A percentile compares a stretch with the other conserved stretches of the same genome.
phyloP scores from a whole-genome alignment of 345 rosid species.

The Salix suchowensis region DNA sequence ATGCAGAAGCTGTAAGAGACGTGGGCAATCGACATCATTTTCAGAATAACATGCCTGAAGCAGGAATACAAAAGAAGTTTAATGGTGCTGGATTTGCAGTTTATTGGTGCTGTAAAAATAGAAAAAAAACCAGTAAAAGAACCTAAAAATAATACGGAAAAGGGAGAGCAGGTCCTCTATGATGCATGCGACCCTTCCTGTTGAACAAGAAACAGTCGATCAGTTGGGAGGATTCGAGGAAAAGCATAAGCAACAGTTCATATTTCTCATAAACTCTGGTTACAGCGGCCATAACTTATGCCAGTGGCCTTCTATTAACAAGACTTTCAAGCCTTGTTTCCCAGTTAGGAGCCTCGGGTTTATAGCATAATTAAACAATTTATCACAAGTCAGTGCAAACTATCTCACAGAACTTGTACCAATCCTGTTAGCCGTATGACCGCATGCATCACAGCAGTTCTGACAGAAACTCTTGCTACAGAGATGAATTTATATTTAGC shows the following conservation, averaged over 20 bases:
- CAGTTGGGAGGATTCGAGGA: neutral
- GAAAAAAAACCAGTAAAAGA: no score
- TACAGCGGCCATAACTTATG: neutral
- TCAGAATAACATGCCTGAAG: conserved; percentile 90
- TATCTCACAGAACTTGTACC: neutral
- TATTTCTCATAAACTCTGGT: neutral
- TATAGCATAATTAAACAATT: neutral
- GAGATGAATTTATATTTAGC: neutral
- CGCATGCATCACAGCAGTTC: neutral
- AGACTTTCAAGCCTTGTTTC: neutral
- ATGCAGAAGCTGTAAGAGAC: conserved; percentile 80
- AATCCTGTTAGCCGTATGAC: no score
- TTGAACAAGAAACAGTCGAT: neutral
- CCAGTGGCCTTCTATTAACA: neutral
- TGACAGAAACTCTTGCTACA: neutral
- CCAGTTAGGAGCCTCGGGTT: neutral
- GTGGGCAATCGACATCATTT: conserved; percentile 93
- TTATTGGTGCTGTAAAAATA: no score
- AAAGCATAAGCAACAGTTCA: neutral
- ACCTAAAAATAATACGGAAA: no score
- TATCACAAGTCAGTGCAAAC: neutral
- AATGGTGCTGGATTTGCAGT: no score
- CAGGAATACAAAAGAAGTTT: conserved; percentile 8
- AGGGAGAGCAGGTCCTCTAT: neutral
- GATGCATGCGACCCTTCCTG: neutral